Evolutionary conservation across 495 filamentous ascomycete genomes (phyloP), one percentile per base, ranked within the genome.

Genomic region (Pyrenula aspistea): DNA sequence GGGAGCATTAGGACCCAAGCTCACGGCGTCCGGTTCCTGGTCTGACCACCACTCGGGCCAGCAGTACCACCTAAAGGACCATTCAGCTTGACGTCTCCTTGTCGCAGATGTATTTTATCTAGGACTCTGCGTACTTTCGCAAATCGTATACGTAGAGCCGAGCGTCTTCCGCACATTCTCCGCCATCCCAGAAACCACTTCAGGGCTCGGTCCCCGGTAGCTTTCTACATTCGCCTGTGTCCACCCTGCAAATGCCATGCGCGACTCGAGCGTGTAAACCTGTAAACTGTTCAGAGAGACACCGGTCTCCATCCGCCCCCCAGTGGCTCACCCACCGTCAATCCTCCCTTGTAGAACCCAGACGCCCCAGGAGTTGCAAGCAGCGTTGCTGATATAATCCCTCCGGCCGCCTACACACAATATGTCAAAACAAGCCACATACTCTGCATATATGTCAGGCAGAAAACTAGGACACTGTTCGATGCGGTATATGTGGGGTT

Each of bases 191-290:
- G 67, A 67, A 24, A 83, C 80, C 51, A 84, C 74, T 8, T 75
- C 74, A n/a, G 75, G 70, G 0, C 77, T 81, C 1, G 81, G 81
- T 3, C 82, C 82, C 53, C 65, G 67, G 67, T 84, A 85, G 49
- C 57, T 58, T 42, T 73, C 64, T 4, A 77, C 64, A 55, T 67
- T 62, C n/a, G 71, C 74, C 53, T 73, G 60, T 2, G 81, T 83
- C 82, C 81, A 84, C 31, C 80, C 81, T 0, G 79, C 79, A 63
- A 74, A 84, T 22, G 75, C 74, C 22, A 82, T 67, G 59, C 81
- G 77, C 8, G 79, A 81, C 59, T 76, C 74, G 10, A 84, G 72
- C 15, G 82, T 85, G 70, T 85, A 84, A 42, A 84, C 69, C 71
- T 76, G 36, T 25, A 47, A 22, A 53, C 56, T 22, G 12, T 47